Base-by-base conservation (phyloP, 495 filamentous ascomycete species). In the Talaromyces wortmannii region DNA sequence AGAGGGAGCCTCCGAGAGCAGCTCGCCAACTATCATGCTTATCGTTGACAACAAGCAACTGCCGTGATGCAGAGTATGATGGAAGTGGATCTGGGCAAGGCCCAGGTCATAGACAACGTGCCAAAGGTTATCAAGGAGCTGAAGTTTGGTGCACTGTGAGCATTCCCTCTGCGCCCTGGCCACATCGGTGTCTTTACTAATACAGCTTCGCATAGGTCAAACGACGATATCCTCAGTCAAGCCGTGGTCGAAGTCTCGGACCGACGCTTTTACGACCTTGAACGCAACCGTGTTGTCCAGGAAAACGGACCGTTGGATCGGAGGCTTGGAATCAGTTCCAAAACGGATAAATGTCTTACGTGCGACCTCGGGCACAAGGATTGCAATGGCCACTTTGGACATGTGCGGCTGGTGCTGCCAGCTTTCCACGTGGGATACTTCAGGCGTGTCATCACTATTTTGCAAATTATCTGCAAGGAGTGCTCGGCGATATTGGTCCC, bases 391-490 rank as follows among this genome's bases (percentile, higher is more conserved):
- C 94, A 98, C 70, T 98, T 97, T 58, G 94, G 94, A 43, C 87
- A 96, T 70, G 84, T 97, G 56, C 81, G 86, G 65, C 80, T 98
- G 17, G 89, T 91, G 7, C 78, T 98, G 10, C 94, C 94, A 5
- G 87, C 87, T 30, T 96, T 97, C 61, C 94, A 97, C 64, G 88
- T 97, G 58, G 94, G 94, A 54, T 98, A 96, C 63, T 85, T 97
- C 62, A 92, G 89, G 63, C 87, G 91, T 58, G 89, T 92, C 44
- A 90, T 95, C 55, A 81, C 83, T 15, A 91, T 95, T 45, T 76
- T 97, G 33, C 90, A 96, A 64, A 86, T 90, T 58, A 92, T 98
- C 59, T 98, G 94, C 83, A 98, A 98, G 67, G 60, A 68, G 61
- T 75, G 64, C 33, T 73, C 89, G 3, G 81, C 79, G 50, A 84